phyloP scores from a whole-genome alignment of 495 filamentous ascomycete genomes.

The Trichoderma reesei region DNA sequence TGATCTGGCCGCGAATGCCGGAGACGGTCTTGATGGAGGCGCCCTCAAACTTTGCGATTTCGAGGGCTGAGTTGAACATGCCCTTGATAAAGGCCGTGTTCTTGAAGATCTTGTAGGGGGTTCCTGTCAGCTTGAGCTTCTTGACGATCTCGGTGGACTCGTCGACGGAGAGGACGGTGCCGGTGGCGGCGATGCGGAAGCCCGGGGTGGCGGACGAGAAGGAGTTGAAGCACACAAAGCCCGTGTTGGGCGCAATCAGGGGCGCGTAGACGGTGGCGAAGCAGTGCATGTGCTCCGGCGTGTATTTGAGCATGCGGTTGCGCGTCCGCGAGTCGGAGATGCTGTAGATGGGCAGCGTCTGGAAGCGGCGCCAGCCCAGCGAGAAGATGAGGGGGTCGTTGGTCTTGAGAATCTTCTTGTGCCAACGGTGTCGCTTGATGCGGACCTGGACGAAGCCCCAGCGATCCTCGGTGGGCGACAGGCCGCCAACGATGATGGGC shows the following conservation, averaged over 20 bases:
- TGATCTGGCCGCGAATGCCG: slow-evolving; percentile 92
- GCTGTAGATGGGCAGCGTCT: slow-evolving; percentile 84
- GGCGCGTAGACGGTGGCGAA: slow-evolving; percentile 93
- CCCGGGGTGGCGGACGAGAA: slow-evolving; percentile 81
- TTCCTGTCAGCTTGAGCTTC: slow-evolving; percentile 91
- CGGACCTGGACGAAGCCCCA: slow-evolving; percentile 92
- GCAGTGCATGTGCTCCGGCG: slow-evolving; percentile 96
- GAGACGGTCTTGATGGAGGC: slow-evolving; percentile 92
- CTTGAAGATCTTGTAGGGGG: slow-evolving; percentile 95
- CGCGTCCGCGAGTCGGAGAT: slow-evolving; percentile 86
- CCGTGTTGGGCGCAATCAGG: slow-evolving; percentile 87
- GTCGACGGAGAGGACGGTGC: slow-evolving; percentile 85
- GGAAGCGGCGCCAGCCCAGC: slow-evolving; percentile 93
- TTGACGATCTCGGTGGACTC: slow-evolving; percentile 95
- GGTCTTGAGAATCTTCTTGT: slow-evolving; percentile 97
- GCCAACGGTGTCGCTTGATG: slow-evolving; percentile 96
- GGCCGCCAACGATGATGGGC: slow-evolving; percentile 81
- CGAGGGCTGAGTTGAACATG: slow-evolving; percentile 87
- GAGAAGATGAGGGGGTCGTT: slow-evolving; percentile 97
- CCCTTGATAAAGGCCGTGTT: slow-evolving; percentile 98
- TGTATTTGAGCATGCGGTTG: slow-evolving; percentile 93
- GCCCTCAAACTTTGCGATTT: slow-evolving; percentile 97
- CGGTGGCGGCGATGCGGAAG: slow-evolving; percentile 89
- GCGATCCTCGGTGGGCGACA: slow-evolving; percentile 84
- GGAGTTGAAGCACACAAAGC: slow-evolving; percentile 87